Evolutionary conservation across 345 rosid species (phyloP).

Genomic region (Pugionium cornutum): DNA sequence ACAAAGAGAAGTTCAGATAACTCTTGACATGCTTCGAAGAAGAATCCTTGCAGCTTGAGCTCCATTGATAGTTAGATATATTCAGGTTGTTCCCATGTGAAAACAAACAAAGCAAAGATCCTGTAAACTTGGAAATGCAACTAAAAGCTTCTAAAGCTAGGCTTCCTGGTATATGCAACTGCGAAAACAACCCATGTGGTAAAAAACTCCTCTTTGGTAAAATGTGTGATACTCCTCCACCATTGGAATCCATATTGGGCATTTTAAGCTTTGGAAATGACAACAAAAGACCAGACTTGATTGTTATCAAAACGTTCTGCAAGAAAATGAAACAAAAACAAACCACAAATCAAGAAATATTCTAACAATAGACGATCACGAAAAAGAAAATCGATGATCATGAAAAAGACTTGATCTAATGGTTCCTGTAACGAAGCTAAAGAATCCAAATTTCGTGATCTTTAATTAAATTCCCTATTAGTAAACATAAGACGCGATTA

Average conservation of each 20-base stretch:
- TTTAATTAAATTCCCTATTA: neutral
- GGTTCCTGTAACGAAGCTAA: neutral
- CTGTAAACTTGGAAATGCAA: conserved; percentile 62
- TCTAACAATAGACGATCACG: conserved; percentile 7
- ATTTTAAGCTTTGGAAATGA: conserved; percentile 35
- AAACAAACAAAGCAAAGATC: conserved; percentile 58
- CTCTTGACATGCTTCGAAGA: conserved; percentile 38
- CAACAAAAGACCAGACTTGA: neutral
- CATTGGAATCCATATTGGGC: conserved; percentile 54
- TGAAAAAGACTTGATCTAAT: neutral
- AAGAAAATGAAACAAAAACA: neutral
- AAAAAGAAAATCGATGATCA: neutral
- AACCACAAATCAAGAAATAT: neutral
- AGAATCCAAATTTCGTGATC: conserved; percentile 1
- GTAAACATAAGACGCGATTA: neutral
- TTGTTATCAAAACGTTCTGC: conserved; percentile 18
- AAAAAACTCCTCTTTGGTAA: conserved; percentile 55
- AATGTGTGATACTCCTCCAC: conserved; percentile 38
- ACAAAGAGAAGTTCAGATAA: conserved; percentile 39
- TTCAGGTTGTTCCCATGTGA: conserved; percentile 52
- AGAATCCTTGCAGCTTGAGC: conserved; percentile 43
- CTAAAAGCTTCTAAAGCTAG: conserved; percentile 57
- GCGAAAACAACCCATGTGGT: conserved; percentile 48
- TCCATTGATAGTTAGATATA: conserved; percentile 42
- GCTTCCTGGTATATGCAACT: conserved; percentile 49